phyloP scores from a whole-genome alignment of 1,284 basidiomycete species.

The Phylloboletellus chloephorus region DNA sequence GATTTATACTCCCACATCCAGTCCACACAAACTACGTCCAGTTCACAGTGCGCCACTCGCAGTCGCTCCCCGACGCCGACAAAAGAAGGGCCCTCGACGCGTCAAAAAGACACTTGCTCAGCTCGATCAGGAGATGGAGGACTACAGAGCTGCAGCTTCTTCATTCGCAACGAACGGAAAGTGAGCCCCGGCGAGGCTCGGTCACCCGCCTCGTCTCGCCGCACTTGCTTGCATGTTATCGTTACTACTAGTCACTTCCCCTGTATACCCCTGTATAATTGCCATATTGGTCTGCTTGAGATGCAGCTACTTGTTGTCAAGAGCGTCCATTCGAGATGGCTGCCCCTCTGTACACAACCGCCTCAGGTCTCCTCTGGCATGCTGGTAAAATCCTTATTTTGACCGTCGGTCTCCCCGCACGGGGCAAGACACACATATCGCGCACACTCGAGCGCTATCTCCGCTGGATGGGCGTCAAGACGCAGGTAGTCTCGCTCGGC shows the following conservation, averaged over 20 bases:
- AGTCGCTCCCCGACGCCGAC: constrained; percentile 22
- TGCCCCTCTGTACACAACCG: constrained; percentile 83
- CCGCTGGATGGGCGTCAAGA: constrained; percentile 96
- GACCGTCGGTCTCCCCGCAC: constrained; percentile 87
- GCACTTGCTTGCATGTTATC: background rate
- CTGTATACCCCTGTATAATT: constrained; percentile 21
- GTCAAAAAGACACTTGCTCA: constrained; percentile 51
- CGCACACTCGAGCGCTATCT: constrained; percentile 94
- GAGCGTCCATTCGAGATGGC: constrained; percentile 52
- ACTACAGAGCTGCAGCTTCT: constrained; percentile 58
- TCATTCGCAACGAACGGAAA: constrained; percentile 15
- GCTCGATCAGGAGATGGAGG: constrained; percentile 69
- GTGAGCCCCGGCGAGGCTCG: constrained; percentile 1
- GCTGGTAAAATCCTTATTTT: constrained; percentile 92
- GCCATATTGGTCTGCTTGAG: background rate
- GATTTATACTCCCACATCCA: constrained; percentile 2
- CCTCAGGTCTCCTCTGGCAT: constrained; percentile 82
- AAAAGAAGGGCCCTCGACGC: constrained; percentile 63
- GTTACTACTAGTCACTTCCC: background rate
- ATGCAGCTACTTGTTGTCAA: background rate
- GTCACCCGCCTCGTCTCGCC: background rate
- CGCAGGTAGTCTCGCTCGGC: constrained; percentile 88
- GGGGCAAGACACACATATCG: constrained; percentile 96
- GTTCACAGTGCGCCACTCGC: constrained; percentile 16
- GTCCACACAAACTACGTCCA: constrained; percentile 22